Conservation (phyloP, 2,329 filamentous ascomycete species). For the Trichoderma simmonsii region DNA sequence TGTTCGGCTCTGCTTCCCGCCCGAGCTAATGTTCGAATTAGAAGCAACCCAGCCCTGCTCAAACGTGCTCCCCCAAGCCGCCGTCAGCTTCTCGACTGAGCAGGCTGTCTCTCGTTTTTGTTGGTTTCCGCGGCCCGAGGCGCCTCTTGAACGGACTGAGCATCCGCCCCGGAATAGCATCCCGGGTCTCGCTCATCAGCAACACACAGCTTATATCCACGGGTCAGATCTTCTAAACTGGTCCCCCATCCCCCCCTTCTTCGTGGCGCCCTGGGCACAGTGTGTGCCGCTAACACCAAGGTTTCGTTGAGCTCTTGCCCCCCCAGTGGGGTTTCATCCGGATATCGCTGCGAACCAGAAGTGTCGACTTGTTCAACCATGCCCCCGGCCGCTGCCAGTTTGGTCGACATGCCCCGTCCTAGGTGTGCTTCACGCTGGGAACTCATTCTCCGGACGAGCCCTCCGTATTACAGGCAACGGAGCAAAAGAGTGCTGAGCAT, state of each 20-base stretch:
- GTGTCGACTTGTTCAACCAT: not conserved
- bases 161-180: slow-evolving; percentile 1
- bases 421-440: not conserved
- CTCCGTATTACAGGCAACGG: not conserved
- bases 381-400: not conserved
- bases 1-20: slow-evolving; percentile 2
- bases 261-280: not conserved
- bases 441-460: not conserved
- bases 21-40: not conserved
- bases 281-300: not conserved
- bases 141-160: not conserved
- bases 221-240: not conserved
- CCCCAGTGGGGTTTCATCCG: not conserved
- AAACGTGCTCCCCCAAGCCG: not conserved
- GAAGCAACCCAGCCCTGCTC: not conserved
- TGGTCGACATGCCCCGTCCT: not conserved
- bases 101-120: not conserved
- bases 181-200: not conserved
- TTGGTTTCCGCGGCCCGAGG: not conserved
- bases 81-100: not conserved
- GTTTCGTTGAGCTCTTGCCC: not conserved
- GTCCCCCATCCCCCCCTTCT: not conserved
- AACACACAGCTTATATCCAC: not conserved
- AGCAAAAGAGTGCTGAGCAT: not conserved
- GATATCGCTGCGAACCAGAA: slow-evolving; percentile 12